Conservation (phyloP, 495 filamentous ascomycete species). For the Tuber umbilicatum region DNA sequence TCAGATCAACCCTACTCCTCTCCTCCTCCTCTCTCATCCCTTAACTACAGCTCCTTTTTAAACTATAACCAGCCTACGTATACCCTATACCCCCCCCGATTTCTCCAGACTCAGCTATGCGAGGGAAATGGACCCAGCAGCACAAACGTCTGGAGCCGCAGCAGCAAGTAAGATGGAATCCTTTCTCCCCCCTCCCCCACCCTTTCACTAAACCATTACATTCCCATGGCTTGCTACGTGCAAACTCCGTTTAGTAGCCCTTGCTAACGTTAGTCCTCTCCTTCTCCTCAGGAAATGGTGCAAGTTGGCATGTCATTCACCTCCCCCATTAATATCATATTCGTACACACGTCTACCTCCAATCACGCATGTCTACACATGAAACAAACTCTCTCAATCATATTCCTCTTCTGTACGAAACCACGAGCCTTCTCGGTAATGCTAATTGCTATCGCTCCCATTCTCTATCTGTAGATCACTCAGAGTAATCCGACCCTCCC, state of each 20-base stretch:
- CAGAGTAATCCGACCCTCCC: conserved; percentile 50
- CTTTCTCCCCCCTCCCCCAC: conserved; percentile 10
- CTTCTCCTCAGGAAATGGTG: conserved; percentile 76
- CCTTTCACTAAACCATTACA: background rate
- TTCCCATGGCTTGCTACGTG: background rate
- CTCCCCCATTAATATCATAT: conserved; percentile 15
- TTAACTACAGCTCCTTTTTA: background rate
- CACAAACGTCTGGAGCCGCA: conserved; percentile 31
- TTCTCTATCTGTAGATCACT: conserved; percentile 49
- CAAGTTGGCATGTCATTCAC: conserved; percentile 73
- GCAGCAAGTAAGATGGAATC: conserved; percentile 25
- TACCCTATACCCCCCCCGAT: background rate
- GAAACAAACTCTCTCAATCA: background rate
- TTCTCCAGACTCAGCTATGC: conserved; percentile 12
- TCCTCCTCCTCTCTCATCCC: background rate
- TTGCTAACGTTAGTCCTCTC: conserved; percentile 9
- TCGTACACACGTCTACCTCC: conserved; percentile 35
- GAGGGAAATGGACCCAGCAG: conserved; percentile 34
- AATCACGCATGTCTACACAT: background rate
- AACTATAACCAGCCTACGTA: background rate
- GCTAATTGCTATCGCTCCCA: conserved; percentile 28
- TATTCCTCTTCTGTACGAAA: conserved; percentile 13
- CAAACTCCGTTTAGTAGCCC: background rate
- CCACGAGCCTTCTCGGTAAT: conserved; percentile 18
- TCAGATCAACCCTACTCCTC: background rate